These are phyloP conservation scores for Liriodendron chinense DNA, from an alignment of 164 flowering plant species.

Conservation along the genomic window DNA sequence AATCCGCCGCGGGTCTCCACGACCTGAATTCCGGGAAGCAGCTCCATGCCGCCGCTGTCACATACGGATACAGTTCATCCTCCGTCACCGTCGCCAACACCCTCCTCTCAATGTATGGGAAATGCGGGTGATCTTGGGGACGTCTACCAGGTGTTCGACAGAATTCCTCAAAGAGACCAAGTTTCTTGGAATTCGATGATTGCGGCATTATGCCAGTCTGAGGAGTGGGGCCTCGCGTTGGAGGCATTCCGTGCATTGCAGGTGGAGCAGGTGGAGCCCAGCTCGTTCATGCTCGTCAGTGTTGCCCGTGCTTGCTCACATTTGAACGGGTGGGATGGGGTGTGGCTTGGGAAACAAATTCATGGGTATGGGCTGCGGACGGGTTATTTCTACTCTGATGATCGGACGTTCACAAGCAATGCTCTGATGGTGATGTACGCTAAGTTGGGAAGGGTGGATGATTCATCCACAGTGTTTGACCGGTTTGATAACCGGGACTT, in stretches of 20 bases:
- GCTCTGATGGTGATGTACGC: slow-evolving; percentile 81
- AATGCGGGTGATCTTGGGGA: slow-evolving; percentile 49
- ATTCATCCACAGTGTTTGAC: slow-evolving; percentile 43
- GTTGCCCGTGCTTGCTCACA: slow-evolving; percentile 49
- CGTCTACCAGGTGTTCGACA: slow-evolving; percentile 56
- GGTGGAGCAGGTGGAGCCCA: slow-evolving; percentile 1
- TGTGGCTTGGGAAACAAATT: slow-evolving; percentile 60
- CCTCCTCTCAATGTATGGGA: slow-evolving; percentile 58
- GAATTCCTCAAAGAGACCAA: slow-evolving; percentile 56
- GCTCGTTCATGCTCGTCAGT: slow-evolving; percentile 22
- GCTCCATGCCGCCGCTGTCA: slow-evolving; percentile 57
- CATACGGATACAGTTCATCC: slow-evolving; percentile 41
- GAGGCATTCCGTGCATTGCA: slow-evolving; percentile 16
- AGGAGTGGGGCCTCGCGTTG: slow-evolving; percentile 67
- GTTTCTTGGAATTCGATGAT: slow-evolving; percentile 80
- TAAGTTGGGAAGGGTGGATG: slow-evolving; percentile 49
- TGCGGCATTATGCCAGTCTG: slow-evolving; percentile 48
- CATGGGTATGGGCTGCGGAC: slow-evolving; percentile 56
- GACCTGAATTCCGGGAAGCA: slow-evolving; percentile 54
- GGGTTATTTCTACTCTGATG: slow-evolving; percentile 22
- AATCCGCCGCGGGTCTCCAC: no score
- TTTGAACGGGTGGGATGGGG: slow-evolving; percentile 35
- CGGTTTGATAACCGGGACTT: slow-evolving; percentile 43
- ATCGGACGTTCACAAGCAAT: slow-evolving; percentile 47
- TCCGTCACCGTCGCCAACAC: slow-evolving; percentile 62